Conservation (phyloP, 169 alveolate genomes). For the Perkinsus olseni region DNA sequence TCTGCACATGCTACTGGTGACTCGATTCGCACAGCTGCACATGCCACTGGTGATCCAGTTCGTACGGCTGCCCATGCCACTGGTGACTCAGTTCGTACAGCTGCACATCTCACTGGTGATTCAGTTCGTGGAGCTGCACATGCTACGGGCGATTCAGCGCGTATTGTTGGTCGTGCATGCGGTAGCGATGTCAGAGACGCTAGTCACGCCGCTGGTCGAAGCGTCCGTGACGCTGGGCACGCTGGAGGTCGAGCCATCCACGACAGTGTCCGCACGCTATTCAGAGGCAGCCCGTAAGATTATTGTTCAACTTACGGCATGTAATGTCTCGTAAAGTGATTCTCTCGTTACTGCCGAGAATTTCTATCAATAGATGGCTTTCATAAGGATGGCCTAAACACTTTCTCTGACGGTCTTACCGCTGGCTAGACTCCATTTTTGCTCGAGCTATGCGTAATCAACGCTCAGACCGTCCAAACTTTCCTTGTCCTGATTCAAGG, state of each 20-base stretch:
- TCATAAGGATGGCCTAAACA: no score
- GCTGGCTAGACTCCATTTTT: no score
- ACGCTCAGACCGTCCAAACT: no score
- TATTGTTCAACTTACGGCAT: no score
- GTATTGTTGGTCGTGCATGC: not conserved
- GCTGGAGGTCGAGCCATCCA: not conserved
- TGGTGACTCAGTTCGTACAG: not conserved
- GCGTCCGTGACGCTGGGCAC: not conserved
- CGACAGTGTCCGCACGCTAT: not conserved
- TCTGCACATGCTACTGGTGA: not conserved
- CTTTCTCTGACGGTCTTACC: no score
- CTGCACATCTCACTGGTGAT: not conserved
- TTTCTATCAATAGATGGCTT: no score
- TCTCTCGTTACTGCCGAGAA: no score
- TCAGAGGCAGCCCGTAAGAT: not conserved
- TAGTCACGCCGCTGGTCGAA: not conserved
- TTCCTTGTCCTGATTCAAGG: no score
- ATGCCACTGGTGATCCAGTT: not conserved
- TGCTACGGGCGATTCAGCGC: not conserved
- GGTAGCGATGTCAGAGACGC: not conserved
- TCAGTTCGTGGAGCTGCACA: not conserved
- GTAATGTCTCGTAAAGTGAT: no score
- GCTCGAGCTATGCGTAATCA: no score
- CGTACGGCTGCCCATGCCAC: not conserved
- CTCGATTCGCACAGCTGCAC: not conserved